Evolutionary conservation across 768 basidiomycete genomes (phyloP), one percentile per base, ranked within the genome.

Genomic region (Pseudohyphozyma bogoriensis): DNA sequence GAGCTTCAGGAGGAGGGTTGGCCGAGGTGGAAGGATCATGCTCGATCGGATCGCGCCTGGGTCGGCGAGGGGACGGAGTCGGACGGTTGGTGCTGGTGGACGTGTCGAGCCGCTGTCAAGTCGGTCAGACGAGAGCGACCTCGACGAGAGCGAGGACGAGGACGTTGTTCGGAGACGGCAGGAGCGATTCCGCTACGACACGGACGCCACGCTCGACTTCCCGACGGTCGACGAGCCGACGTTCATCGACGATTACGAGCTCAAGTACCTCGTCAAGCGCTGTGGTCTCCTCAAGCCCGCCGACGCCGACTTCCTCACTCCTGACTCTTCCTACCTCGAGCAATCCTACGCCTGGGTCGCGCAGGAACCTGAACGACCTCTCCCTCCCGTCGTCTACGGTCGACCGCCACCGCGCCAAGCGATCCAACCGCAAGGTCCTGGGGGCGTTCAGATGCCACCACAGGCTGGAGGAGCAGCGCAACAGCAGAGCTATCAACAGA

Each of bases 21-120:
- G 90, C 1, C 86, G 93, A 56, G 87, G 86, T 36, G 92, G 92
- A 5, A 81, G 87, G 32, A 71, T 84, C 18, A 76, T 83, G 63
- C 67, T 93, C 22, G 90, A 95, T 74, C 81, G 93, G 6, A 65
- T 68, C 45, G 20, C 47, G 26, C 28, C 40, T 10, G 32, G 50
- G 10, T 24, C 45, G 9, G 47, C 28, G 1, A 37, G 33, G 36
- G 26, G 47, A 31, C 24, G 28, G 20, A 28, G 47, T 26, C 24
- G n/a, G 26, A 44, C 9, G 42, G 42, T 24, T 20, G 42, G 24
- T 12, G 28, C 15, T 32, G 46, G 49, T 24, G n/a, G n/a, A 28
- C 55, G 39, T 18, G 5, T 37, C 40, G 13, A 20, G 32, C 32
- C 28, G 47, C 20, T 13, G 9, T 12, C 12, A 18, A 50, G 11